Base-by-base conservation (phyloP, 768 basidiomycete genomes). In the Termitomyces sp. region DNA sequence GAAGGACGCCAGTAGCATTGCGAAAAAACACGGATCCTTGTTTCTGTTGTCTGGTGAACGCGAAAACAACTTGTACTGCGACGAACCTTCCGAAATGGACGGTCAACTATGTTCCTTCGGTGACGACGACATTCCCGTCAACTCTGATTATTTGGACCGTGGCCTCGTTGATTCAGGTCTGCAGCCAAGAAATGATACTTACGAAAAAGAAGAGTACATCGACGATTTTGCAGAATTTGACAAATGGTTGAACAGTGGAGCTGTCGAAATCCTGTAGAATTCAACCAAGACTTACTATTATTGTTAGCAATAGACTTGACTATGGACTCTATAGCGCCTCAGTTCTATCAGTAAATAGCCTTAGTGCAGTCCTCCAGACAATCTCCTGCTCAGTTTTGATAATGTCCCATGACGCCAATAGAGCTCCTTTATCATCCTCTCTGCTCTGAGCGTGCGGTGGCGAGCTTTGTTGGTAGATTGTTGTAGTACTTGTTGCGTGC, bases 391-490 rank as follows among this genome's bases (percentile, higher is more conserved):
- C 82, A 3, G 87, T 84, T 57, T 84, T 79, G 56, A 95, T 77
- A 56, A 94, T 82, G 43, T 82, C 79, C 89, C 90, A 20, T 82
- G 79, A 48, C 84, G 81, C 96, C 96, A 98, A 65, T 84, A 78
- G 64, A 85, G 71, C 75, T 98, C 96, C 74, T 95, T 96, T 73
- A 89, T 88, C 71, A 94, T 71, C 64, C 96, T 79, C 74, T 98
- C 94, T 40, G 88, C 88, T 48, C 89, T 84, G 58, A 98, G 77
- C 69, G 85, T 28, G 93, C 92, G 1, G 79, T 82, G 26, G 77
- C 78, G 14, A 98, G 76, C 69, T 85, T 85, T 30, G 76, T 78
- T 2, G 84, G 79, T 20, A 98, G 81, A 14, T 78, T 76, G 18
- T 84, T 79, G 69, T 95, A 95, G 73, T 92, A 98, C 58, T 83